Conservation (phyloP, 768 basidiomycete species). For the Auriscalpium orientale region DNA sequence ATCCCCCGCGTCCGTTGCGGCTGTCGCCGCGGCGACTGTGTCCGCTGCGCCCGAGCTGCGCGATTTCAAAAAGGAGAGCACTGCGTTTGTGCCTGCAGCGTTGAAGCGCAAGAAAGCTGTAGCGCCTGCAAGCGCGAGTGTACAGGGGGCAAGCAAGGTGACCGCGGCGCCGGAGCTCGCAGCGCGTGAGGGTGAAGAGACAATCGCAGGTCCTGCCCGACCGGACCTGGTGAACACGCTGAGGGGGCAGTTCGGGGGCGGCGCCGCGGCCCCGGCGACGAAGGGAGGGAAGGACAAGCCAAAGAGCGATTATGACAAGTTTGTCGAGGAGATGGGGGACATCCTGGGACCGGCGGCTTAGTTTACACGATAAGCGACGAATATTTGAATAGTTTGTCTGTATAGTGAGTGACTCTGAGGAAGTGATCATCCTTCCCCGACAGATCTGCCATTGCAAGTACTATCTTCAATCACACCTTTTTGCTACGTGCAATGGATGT, state of each 20-base stretch:
- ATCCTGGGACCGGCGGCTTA: conserved; percentile 35
- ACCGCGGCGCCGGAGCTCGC: conserved; percentile 24
- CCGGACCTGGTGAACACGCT: conserved; percentile 63
- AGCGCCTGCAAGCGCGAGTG: conserved; percentile 22
- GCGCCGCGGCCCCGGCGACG: conserved; percentile 12
- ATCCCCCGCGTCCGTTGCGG: conserved; percentile 27
- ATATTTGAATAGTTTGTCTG: too few relatives aligned
- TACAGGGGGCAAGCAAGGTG: neutral
- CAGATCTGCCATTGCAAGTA: too few relatives aligned
- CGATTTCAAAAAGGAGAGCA: conserved; percentile 92
- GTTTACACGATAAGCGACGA: too few relatives aligned
- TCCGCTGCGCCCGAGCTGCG: conserved; percentile 83
- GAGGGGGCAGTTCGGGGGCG: conserved; percentile 48
- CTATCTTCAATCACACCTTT: too few relatives aligned
- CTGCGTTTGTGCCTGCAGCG: conserved; percentile 79
- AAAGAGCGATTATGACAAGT: conserved; percentile 69
- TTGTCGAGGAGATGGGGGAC: conserved; percentile 70
- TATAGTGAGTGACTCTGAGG: too few relatives aligned
- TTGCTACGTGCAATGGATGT: too few relatives aligned
- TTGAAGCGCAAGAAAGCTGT: conserved; percentile 60
- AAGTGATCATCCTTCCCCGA: too few relatives aligned
- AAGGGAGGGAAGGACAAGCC: conserved; percentile 21
- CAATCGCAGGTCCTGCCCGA: conserved; percentile 30
- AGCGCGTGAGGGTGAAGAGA: conserved; percentile 23
- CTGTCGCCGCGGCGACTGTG: conserved; percentile 56